Evolutionary conservation across 2,329 filamentous ascomycete genomes (phyloP), one percentile per base, ranked within the genome.

Genomic region (Diaporthe vexans): DNA sequence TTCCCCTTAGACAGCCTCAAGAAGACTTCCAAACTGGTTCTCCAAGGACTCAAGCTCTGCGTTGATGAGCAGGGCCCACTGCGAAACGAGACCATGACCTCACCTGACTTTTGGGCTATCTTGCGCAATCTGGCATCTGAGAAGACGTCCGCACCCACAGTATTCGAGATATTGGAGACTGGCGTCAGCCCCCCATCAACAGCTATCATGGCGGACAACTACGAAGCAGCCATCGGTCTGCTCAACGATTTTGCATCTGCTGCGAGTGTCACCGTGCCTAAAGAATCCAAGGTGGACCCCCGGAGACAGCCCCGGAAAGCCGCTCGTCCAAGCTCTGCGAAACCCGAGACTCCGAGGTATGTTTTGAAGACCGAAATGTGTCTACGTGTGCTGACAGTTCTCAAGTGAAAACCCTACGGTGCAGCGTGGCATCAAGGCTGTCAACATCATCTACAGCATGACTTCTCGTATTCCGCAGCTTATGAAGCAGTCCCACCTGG

Each of bases 21-120:
- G 71, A 94, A 93, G 81, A 93, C 94, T 21, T 93, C 95, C 0
- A 87, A 91, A 43, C 90, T 94, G 6, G 91, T 97, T 0, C 86
- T 98, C 24, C 92, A 94, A 78, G 96, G 96, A 0, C 86, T 99
- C 35, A 90, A 92, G 58, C 88, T 92, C 58, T 98, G 95, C 79
- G 94, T 98, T 77, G 91, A 93, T 69, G 91, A 93, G 75, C 91
- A 94, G 0, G 92, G 92, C 35, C 91, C 94, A 17, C 86, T 99
- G 37, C 92, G 94, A 73, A 98, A 94, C 78, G 96, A 98, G 84
- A 94, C 98, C 78, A 97, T 97, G 84, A 96, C 94, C 19, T 98
- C 96, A 24, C 97, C 97, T 0, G 97, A 99, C 81, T 98, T 99
- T 83, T 99, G 97, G 97, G 93, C 93, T 7, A 94, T 98, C 19